phyloP scores from a whole-genome alignment of 179 eudicot genomes.

The Camellia oleifera region DNA sequence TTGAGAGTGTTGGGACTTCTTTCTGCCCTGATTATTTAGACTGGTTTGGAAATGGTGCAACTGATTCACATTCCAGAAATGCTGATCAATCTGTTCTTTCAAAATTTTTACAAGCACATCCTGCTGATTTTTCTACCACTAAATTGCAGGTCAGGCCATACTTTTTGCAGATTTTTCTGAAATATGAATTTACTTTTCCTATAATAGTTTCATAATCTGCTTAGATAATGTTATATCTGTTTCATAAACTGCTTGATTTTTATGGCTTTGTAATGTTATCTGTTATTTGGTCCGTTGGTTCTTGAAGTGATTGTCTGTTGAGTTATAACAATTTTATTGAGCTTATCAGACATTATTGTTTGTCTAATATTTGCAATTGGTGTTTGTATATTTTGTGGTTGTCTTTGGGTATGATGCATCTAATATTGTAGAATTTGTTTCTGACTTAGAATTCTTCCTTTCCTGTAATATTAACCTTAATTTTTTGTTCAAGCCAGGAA shows the following conservation, averaged over 20 bases:
- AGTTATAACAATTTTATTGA: too few relatives aligned
- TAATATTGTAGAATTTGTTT: constrained; percentile 1
- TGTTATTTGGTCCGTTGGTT: too few relatives aligned
- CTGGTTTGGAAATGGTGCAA: constrained; percentile 70
- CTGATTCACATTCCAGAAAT: constrained; percentile 51
- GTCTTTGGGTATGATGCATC: not conserved
- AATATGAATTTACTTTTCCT: not conserved
- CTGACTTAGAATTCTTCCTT: not conserved
- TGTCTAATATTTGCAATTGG: not conserved
- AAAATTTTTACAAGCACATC: constrained; percentile 82
- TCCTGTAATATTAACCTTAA: not conserved
- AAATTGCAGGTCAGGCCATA: constrained; percentile 66
- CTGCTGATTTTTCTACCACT: constrained; percentile 77
- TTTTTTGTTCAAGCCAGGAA: constrained; percentile 53
- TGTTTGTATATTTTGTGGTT: not conserved
- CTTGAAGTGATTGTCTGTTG: too few relatives aligned
- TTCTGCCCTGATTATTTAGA: constrained; percentile 75
- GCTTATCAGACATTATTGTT: too few relatives aligned
- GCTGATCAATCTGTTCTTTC: constrained; percentile 69
- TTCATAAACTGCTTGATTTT: not conserved
- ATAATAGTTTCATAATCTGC: not conserved
- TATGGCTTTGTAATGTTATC: not conserved
- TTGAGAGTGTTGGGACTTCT: constrained; percentile 66
- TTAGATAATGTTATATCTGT: not conserved
- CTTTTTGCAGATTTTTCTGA: not conserved